Base-by-base conservation (phyloP, 352 stramenopile species). In the Phytophthora litchii region DNA sequence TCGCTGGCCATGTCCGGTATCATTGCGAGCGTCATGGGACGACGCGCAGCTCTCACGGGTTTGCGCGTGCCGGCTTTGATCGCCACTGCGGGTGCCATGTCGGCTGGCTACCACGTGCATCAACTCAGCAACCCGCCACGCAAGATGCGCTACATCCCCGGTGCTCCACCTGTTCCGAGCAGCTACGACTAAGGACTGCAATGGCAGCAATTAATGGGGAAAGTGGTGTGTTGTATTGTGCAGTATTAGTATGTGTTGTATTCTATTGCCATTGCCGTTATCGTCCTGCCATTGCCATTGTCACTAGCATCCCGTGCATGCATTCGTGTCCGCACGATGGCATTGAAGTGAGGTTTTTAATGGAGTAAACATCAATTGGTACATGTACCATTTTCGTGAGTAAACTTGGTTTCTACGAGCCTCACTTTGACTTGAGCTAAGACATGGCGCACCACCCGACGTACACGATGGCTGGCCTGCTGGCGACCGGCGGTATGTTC, bases 381-480 rank as follows among this genome's bases (percentile, higher is more conserved):
- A n/a, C n/a, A n/a, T n/a, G n/a, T n/a, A n/a, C 8, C 25, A 31
- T 31, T 31, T 31, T 31, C 25, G 20, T 14, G 1, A 14, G 53
- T 54, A 45, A 60, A 54, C 38, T 45, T 40, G 25, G 20, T 45
- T 57, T 31, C 20, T 21, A 32, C 10, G 27, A 35, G 19, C 19
- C 41, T 40, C 53, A 41, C 8, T 36, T 38, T 38, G 16, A 7
- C 11, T 25, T 48, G 23, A 17, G 14, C 27, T 35, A 48, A 31
- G 21, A 45, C 6, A 88, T 88, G 83, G 75, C 80, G 14, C 86
- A 95, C 57, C 86, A 95, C 66, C 74, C 86, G 12, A 93, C 86
- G 68, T 93, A 86, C 74, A 92, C 84, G 36, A 92, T 95, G 84
- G 86, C 67, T 17, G 83, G 68, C 29, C 66, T 93, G 41, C 58